Evolutionary conservation across 805 yeast genomes (phyloP).

Genomic region (Pichia thaimueangensis): DNA sequence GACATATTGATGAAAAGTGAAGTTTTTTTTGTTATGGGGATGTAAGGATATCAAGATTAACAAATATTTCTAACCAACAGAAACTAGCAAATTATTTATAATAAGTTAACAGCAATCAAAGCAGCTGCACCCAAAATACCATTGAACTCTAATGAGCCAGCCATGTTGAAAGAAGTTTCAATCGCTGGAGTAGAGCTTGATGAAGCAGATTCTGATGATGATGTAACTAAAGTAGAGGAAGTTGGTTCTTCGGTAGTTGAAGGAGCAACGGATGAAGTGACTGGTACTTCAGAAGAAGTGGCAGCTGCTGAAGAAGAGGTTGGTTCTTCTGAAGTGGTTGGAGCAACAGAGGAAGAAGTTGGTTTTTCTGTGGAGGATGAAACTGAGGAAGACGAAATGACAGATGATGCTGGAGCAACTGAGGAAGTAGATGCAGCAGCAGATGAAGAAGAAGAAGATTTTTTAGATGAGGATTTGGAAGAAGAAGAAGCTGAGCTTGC

Average conservation of each 20-base stretch:
- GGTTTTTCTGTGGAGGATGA: background rate
- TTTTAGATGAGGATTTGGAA: conserved; percentile 26
- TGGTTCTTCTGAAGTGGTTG: conserved; percentile 16
- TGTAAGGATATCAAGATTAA: background rate
- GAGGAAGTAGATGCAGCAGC: conserved; percentile 30
- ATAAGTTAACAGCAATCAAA: conserved; percentile 16
- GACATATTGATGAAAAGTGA: too few species aligned
- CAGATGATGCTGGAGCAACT: conserved; percentile 25
- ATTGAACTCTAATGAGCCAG: conserved; percentile 24
- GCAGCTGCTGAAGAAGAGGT: background rate
- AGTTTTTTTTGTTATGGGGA: too few species aligned
- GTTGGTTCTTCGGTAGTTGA: conserved; percentile 20
- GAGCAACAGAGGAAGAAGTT: conserved; percentile 16
- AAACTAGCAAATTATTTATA: conserved; percentile 6
- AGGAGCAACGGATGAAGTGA: conserved; percentile 15
- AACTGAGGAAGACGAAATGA: conserved; percentile 20
- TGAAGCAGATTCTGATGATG: conserved; percentile 13
- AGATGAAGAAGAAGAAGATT: conserved; percentile 29
- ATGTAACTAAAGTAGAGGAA: conserved; percentile 20
- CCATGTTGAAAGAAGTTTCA: conserved; percentile 17
- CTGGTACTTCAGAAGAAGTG: conserved; percentile 19
- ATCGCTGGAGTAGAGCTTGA: conserved; percentile 20
- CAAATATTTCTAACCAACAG: too few species aligned
- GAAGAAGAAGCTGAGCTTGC: conserved; percentile 20
- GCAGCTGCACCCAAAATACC: conserved; percentile 26